A percentile compares a stretch with the other conserved stretches of the same genome.
phyloP scores from a whole-genome alignment of 495 filamentous ascomycete species.

The Clavariopsis aquatica region DNA sequence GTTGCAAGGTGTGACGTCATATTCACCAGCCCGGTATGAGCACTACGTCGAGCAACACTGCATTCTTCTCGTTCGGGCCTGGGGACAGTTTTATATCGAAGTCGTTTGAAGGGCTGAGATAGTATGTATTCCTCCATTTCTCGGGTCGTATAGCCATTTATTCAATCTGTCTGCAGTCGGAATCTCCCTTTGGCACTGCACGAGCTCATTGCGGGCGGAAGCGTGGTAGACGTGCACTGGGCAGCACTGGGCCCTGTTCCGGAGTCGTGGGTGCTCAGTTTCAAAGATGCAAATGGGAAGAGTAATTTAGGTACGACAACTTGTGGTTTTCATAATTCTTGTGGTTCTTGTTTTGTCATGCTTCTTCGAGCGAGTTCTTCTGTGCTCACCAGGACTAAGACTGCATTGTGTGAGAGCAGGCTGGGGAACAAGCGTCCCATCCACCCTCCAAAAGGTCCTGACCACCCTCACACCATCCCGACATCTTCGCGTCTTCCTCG shows the following conservation, averaged over 20 bases:
- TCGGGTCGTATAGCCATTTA: neutral
- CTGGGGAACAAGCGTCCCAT: conserved; percentile 12
- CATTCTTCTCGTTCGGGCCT: conserved; percentile 36
- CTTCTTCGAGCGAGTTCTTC: no score
- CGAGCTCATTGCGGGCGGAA: conserved; percentile 16
- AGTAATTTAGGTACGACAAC: conserved; percentile 21
- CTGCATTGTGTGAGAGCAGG: neutral
- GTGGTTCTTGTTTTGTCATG: neutral
- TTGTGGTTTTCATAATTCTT: neutral
- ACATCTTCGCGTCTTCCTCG: conserved; percentile 27
- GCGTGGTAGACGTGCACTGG: conserved; percentile 23
- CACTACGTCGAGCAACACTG: conserved; percentile 10
- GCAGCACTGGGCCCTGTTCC: conserved; percentile 26
- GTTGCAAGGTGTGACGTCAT: conserved; percentile 17
- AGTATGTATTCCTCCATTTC: conserved; percentile 20
- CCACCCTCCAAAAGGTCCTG: conserved; percentile 8
- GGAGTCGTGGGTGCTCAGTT: conserved; percentile 34
- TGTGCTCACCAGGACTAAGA: no score
- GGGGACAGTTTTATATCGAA: conserved; percentile 33
- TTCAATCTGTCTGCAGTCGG: conserved; percentile 11
- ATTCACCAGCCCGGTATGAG: conserved; percentile 18
- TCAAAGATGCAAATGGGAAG: conserved; percentile 16
- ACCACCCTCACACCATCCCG: neutral
- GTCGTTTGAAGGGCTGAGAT: conserved; percentile 22
- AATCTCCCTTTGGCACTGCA: conserved; percentile 25